Base-by-base conservation (phyloP, 768 basidiomycete genomes). In the Suillus americanus region DNA sequence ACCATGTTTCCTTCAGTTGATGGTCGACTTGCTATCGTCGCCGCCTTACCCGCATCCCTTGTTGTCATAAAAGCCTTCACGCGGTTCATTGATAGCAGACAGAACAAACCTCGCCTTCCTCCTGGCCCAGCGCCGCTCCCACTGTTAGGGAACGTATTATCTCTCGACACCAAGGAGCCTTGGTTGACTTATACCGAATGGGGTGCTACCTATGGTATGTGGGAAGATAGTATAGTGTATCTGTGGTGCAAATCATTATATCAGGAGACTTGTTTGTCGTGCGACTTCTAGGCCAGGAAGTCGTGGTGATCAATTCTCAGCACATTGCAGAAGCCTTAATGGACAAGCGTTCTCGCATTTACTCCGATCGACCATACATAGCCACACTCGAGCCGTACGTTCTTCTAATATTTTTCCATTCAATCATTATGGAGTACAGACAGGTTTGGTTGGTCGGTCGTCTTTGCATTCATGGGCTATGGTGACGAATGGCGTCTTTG, bases 111-210 rank as follows among this genome's bases (percentile, higher is more conserved):
- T 16, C 33, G 61, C 67, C 78, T 76, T 45, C 84, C 83, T 12
- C 85, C 85, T 57, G 85, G 85, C 12, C 85, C 85, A 3, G 75
- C 71, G 43, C 78, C 78, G 7, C 72, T 77, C 20, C 83, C 83
- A 14, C 59, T 85, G 43, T 64, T 85, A 40, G 84, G 84, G 8
- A 82, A 84, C 70, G 63, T 85, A 41, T 75, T 78, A 54, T 78
- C 83, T 68, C 72, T 83, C 48, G 75, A 79, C 16, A 72, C 45
- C 65, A 62, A 64, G 1, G 67, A 70, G n/a, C 73, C 72, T 54
- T 76, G 77, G 75, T 66, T 71, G 48, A 70, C 74, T 0, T 85
- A 84, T 65, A 68, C 74, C 10, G 66, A 69, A 48, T 79, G 76
- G 78, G 65, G 71, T 23, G 66, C 72, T 41, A 60, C 72, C 35